phyloP scores from a whole-genome alignment of 2,329 filamentous ascomycete genomes.

The Alternaria arborescens region DNA sequence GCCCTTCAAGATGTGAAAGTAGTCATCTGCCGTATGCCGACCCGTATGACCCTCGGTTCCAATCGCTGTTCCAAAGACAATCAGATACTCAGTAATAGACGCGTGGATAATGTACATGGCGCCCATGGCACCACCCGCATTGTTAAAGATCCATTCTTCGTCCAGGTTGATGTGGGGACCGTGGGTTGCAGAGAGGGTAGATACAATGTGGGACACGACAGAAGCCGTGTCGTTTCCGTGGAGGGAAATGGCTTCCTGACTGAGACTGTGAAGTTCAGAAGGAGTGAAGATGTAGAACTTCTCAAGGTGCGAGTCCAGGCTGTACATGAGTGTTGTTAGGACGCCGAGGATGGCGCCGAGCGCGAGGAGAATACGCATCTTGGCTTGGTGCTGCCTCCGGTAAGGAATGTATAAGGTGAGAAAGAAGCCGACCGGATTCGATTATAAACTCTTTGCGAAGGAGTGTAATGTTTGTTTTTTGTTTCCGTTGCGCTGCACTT shows the following conservation, averaged over 20 bases:
- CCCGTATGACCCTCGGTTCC: constrained; percentile 90
- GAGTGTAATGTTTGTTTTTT: not conserved
- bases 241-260: constrained; percentile 69
- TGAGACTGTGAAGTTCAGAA: constrained; percentile 72
- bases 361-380: constrained; percentile 29
- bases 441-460: not conserved
- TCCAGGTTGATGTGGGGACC: constrained; percentile 68
- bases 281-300: constrained; percentile 78
- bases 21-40: constrained; percentile 91
- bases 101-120: constrained; percentile 91
- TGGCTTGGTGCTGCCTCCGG: not conserved
- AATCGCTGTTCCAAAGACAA: constrained; percentile 64
- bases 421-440: not conserved
- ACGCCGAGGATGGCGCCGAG: constrained; percentile 35
- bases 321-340: constrained; percentile 38
- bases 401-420: not conserved
- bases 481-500: not conserved
- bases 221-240: constrained; percentile 79
- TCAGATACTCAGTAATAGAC: constrained; percentile 74
- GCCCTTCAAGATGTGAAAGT: constrained; percentile 88
- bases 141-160: constrained; percentile 92
- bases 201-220: constrained; percentile 74
- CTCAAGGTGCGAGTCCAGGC: constrained; percentile 38
- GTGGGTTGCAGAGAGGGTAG: constrained; percentile 63
- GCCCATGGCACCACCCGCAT: constrained; percentile 90